These are phyloP conservation scores for Obba rivulosa DNA, from an alignment of 768 basidiomycete genomes.

Conservation along the genomic window DNA sequence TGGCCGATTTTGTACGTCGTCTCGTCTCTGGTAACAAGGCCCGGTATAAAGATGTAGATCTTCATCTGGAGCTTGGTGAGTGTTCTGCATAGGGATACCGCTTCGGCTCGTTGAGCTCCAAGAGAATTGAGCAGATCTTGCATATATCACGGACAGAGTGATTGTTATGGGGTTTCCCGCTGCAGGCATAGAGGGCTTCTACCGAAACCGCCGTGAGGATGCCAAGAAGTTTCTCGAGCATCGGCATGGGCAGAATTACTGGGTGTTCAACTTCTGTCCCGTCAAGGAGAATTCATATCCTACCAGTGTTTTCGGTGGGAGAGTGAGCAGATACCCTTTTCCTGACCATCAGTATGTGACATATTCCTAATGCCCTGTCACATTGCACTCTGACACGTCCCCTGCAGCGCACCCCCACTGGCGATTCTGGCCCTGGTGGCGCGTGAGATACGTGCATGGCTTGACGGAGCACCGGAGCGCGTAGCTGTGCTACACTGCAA, in stretches of 20 bases:
- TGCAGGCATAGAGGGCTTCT: conserved; percentile 68
- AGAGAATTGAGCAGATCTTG: conserved; percentile 37
- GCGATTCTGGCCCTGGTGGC: conserved; percentile 67
- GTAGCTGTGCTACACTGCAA: conserved; percentile 87
- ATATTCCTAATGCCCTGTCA: no score
- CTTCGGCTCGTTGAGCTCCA: neutral
- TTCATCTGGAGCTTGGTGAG: conserved; percentile 68
- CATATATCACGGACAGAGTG: conserved; percentile 68
- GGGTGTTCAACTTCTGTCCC: conserved; percentile 90
- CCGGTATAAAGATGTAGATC: conserved; percentile 62
- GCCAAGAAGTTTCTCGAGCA: conserved; percentile 70
- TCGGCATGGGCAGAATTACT: conserved; percentile 71
- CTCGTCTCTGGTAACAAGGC: conserved; percentile 82
- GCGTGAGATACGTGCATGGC: conserved; percentile 71
- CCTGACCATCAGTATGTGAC: conserved; percentile 81
- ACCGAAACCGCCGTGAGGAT: conserved; percentile 75
- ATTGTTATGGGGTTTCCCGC: conserved; percentile 87
- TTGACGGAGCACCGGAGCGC: conserved; percentile 55
- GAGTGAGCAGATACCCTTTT: conserved; percentile 82
- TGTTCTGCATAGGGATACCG: conserved; percentile 12
- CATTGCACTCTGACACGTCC: neutral
- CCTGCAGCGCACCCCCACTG: conserved; percentile 66
- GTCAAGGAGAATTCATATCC: conserved; percentile 77
- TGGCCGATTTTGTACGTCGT: conserved; percentile 64
- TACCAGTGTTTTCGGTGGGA: conserved; percentile 57